Evolutionary conservation across 2,329 filamentous ascomycete species (phyloP).

Genomic region (Colletotrichum theobromicola): DNA sequence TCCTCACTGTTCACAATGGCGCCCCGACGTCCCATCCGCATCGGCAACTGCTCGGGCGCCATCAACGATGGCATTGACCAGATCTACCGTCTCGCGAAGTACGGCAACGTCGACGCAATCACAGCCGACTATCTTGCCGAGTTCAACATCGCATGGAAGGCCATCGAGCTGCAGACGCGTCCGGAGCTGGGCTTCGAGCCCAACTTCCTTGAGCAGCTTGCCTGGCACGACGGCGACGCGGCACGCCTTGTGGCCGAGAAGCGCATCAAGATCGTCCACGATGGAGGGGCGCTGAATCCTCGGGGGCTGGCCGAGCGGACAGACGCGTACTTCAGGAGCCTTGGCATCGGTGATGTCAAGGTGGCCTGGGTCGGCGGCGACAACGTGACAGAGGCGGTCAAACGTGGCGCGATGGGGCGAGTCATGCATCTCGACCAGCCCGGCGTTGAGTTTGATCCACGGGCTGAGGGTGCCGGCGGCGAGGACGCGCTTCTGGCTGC

Average conservation of each 20-base stretch:
- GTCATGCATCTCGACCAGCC: conserved; percentile 24
- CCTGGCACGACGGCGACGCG: conserved; percentile 37
- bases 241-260: conserved; percentile 44
- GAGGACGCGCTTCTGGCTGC: conserved; percentile 31
- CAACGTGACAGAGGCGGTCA: conserved; percentile 33
- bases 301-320: conserved; percentile 49
- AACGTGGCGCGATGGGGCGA: conserved; percentile 22
- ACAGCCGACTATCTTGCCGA: conserved; percentile 45
- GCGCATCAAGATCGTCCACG: conserved; percentile 59
- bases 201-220: conserved; percentile 48
- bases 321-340: conserved; percentile 30
- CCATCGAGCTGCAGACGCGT: conserved; percentile 37
- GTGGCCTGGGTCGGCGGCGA: conserved; percentile 44
- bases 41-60: conserved; percentile 35
- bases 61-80: conserved; percentile 31
- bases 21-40: conserved; percentile 33
- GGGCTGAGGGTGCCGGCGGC: neutral
- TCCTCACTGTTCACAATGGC: neutral
- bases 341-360: conserved; percentile 29
- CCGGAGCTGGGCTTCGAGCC: conserved; percentile 39
- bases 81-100: conserved; percentile 27
- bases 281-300: conserved; percentile 62
- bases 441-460: conserved; percentile 8
- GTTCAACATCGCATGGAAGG: conserved; percentile 56
- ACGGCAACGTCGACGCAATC: conserved; percentile 38